Base-by-base conservation (phyloP, 1,284 basidiomycete genomes). In the Sanguinoderma infundibulare region DNA sequence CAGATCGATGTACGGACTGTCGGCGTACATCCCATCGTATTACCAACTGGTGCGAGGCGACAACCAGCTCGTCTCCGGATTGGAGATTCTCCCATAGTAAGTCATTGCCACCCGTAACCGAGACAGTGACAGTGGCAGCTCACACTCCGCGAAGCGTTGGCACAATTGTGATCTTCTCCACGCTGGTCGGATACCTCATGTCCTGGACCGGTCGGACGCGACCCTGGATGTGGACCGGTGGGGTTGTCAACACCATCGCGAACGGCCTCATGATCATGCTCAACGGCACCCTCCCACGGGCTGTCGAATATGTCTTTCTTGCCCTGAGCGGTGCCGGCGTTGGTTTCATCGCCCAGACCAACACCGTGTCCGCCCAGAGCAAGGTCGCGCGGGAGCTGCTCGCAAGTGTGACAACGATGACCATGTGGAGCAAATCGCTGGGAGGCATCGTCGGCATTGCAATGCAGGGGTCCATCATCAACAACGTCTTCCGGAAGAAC, bases 381-480 rank as follows among this genome's bases (percentile, higher is more conserved):
- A 59, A 57, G 54, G 61, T 63, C 20, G 14, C 42, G 32, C 46
- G 57, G 24, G 57, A 53, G 44, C 53, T 59, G 10, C 50, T 63
- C 15, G 57, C 61, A 22, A 63, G 61, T 28, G 57, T 63, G 38
- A 63, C 61, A 22, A 63, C 61, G 9, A 63, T 63, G 61, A 63
- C 61, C n/a, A 59, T 59, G 61, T 63, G 61, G 61, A 63, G 61
- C 57, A 63, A 63, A 50, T 55, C 52, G 34, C 57, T 63, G 15
- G 61, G 61, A 26, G 61, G 61, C 17, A 63, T 63, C 40, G 61
- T 63, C 32, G 61, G 61, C 26, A 59, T 63, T 38, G 52, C 61
- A 12, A 57, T 57, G 53, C 57, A 63, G 36, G 61, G 57, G 2
- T 52, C 57, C 4, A 63, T 63, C 51, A 56, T 63, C 39, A 49